These are phyloP conservation scores for Metarhizium album DNA, from an alignment of 2,329 filamentous ascomycete species.

Conservation along the genomic window DNA sequence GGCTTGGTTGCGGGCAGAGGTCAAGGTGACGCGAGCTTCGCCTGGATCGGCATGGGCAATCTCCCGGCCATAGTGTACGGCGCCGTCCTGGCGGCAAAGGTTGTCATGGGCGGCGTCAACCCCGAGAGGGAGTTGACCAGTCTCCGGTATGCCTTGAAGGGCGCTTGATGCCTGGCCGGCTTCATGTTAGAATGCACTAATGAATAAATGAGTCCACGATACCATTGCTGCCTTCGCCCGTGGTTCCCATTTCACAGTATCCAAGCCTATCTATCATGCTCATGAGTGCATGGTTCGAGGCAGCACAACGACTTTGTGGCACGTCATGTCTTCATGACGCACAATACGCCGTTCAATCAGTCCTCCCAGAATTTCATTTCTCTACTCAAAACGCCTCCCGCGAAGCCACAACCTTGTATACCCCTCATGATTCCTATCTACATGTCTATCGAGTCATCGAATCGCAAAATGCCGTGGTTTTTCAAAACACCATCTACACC, in stretches of 20 bases:
- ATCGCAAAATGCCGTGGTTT: slow-evolving; percentile 77
- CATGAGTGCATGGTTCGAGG: no score
- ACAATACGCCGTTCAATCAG: not conserved
- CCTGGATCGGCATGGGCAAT: slow-evolving; percentile 34
- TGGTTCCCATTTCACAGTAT: not conserved
- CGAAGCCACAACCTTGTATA: not conserved
- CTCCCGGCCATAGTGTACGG: slow-evolving; percentile 49
- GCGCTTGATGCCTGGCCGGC: slow-evolving; percentile 33
- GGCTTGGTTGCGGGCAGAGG: slow-evolving; percentile 27
- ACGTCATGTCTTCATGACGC: not conserved
- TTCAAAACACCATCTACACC: slow-evolving; percentile 82
- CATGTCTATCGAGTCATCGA: slow-evolving; percentile 83
- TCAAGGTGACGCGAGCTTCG: slow-evolving; percentile 22
- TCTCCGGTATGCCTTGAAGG: slow-evolving; percentile 57
- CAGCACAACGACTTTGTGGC: not conserved
- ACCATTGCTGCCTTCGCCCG: not conserved
- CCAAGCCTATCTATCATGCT: no score
- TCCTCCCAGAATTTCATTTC: not conserved
- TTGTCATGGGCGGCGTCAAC: slow-evolving; percentile 58
- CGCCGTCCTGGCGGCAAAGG: slow-evolving; percentile 50
- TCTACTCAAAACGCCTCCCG: not conserved
- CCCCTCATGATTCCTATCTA: slow-evolving; percentile 23
- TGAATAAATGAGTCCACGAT: not conserved
- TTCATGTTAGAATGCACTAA: not conserved
- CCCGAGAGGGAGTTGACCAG: slow-evolving; percentile 51